Evolutionary conservation across 768 basidiomycete species (phyloP).

Genomic region (Boletus rubescentipes): DNA sequence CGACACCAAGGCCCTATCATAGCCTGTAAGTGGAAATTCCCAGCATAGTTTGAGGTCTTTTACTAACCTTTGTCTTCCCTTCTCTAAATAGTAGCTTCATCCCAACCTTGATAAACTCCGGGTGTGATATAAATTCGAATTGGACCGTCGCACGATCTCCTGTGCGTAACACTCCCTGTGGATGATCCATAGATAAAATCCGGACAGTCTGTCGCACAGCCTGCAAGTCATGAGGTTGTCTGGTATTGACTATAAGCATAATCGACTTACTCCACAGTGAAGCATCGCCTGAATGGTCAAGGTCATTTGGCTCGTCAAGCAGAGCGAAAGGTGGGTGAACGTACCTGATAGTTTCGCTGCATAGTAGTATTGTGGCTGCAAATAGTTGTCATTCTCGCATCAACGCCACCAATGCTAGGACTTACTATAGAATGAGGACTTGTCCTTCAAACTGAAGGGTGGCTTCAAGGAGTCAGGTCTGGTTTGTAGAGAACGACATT

Average conservation of each 20-base stretch:
- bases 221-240: slow-evolving; percentile 36
- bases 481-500: neutral
- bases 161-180: slow-evolving; percentile 85
- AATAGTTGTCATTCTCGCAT: slow-evolving; percentile 2
- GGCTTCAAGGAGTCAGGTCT: slow-evolving; percentile 41
- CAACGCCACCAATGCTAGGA: slow-evolving; percentile 1
- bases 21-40: slow-evolving; percentile 8
- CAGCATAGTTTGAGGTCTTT: neutral
- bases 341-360: slow-evolving; percentile 89
- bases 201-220: slow-evolving; percentile 90
- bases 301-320: neutral
- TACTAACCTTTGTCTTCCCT: slow-evolving; percentile 86
- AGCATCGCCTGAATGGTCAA: slow-evolving; percentile 67
- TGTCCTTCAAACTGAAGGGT: slow-evolving; percentile 89
- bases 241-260: neutral
- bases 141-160: slow-evolving; percentile 94
- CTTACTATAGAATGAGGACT: slow-evolving; percentile 89
- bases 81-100: slow-evolving; percentile 94
- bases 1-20: slow-evolving; percentile 69
- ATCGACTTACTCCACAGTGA: slow-evolving; percentile 75
- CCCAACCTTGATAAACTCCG: slow-evolving; percentile 90
- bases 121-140: slow-evolving; percentile 91
- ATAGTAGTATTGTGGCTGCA: slow-evolving; percentile 86
- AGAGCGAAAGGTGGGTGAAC: slow-evolving; percentile 12
- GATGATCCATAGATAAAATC: slow-evolving; percentile 88